Conservation (phyloP, 2,329 filamentous ascomycete species). For the Fusarium acutatum region DNA sequence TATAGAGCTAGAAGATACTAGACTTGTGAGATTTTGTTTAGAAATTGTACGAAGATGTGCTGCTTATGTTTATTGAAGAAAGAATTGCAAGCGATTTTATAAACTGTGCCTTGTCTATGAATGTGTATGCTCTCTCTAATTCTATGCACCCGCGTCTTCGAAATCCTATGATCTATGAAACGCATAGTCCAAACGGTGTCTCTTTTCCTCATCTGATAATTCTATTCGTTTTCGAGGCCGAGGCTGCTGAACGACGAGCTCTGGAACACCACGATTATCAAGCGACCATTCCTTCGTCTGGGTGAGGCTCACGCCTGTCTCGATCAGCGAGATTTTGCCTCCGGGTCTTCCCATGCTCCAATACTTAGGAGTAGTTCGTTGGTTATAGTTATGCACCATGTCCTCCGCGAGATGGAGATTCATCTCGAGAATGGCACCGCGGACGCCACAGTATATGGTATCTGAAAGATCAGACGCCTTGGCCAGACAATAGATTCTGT, state of each 20-base stretch:
- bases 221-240: neutral
- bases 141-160: slow-evolving; percentile 3
- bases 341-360: slow-evolving; percentile 36
- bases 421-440: slow-evolving; percentile 57
- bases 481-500: slow-evolving; percentile 56
- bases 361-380: slow-evolving; percentile 33
- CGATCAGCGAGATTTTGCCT: slow-evolving; percentile 40
- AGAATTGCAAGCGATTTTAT: neutral
- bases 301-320: slow-evolving; percentile 45
- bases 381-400: neutral
- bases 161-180: slow-evolving; percentile 33
- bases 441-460: slow-evolving; percentile 60
- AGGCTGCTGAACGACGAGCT: slow-evolving; percentile 32
- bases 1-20: slow-evolving; percentile 51
- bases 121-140: neutral
- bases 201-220: slow-evolving; percentile 10
- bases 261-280: slow-evolving; percentile 37
- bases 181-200: slow-evolving; percentile 33
- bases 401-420: slow-evolving; percentile 43
- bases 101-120: neutral
- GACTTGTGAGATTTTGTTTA: slow-evolving; percentile 7
- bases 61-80: neutral
- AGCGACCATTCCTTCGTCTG: slow-evolving; percentile 31
- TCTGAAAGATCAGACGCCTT: slow-evolving; percentile 57
- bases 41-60: slow-evolving; percentile 2